Evolutionary conservation across 2,329 filamentous ascomycete species (phyloP).

Genomic region (Claviceps maximensis): DNA sequence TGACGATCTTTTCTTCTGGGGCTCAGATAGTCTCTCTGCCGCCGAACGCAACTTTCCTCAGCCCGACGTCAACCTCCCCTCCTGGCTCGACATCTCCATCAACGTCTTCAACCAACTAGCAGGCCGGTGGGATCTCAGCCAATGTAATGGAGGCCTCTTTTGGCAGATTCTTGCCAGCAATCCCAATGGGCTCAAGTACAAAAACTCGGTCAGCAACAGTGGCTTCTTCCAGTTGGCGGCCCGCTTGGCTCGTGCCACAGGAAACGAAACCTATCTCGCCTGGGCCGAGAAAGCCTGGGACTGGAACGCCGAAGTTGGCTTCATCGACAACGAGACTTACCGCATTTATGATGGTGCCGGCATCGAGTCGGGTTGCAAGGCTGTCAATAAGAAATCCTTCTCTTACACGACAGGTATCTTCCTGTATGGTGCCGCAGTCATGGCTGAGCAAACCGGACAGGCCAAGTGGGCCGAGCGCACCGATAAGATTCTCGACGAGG

Average conservation of each 20-base stretch:
- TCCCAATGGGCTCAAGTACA: conserved; percentile 63
- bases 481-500: conserved; percentile 36
- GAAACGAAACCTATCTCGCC: conserved; percentile 49
- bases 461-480: conserved; percentile 41
- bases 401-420: conserved; percentile 54
- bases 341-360: conserved; percentile 52
- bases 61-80: conserved; percentile 39
- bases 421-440: conserved; percentile 48
- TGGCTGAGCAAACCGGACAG: conserved; percentile 47
- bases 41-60: conserved; percentile 56
- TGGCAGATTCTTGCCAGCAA: conserved; percentile 77
- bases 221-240: conserved; percentile 74
- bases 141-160: conserved; percentile 58
- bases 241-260: conserved; percentile 56
- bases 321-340: conserved; percentile 39
- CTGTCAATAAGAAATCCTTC: conserved; percentile 43
- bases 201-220: conserved; percentile 70
- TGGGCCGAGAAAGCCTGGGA: conserved; percentile 58
- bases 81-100: conserved; percentile 53
- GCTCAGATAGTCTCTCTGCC: conserved; percentile 51
- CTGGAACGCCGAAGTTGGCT: conserved; percentile 43
- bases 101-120: conserved; percentile 63
- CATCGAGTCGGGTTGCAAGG: conserved; percentile 37
- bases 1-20: conserved; percentile 66
- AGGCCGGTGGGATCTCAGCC: conserved; percentile 52